These are phyloP conservation scores for Puya raimondii DNA, from an alignment of 176 grass and related monocot species.

Conservation along the genomic window DNA sequence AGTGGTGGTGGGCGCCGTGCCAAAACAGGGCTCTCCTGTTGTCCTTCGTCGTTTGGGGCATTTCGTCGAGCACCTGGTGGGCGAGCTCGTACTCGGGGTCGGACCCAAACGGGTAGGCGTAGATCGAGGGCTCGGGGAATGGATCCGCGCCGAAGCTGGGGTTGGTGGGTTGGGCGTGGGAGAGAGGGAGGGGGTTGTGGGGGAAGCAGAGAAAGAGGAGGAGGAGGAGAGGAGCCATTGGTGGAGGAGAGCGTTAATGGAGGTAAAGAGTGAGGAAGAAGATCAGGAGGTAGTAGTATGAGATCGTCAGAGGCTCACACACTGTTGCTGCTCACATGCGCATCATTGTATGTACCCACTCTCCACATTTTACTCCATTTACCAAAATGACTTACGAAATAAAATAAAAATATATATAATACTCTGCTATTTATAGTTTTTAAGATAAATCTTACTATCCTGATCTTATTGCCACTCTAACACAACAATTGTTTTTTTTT, in stretches of 20 bases:
- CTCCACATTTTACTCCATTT: no score
- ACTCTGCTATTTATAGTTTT: no score
- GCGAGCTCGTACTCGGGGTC: not conserved
- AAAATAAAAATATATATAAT: no score
- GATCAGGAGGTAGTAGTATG: not conserved
- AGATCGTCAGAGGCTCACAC: not conserved
- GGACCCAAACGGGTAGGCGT: not conserved
- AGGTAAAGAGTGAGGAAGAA: not conserved
- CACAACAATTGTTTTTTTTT: no score
- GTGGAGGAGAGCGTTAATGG: not conserved
- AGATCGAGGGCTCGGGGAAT: no score
- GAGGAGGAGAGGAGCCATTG: not conserved
- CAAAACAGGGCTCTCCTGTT: slow-evolving; percentile 13
- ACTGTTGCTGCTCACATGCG: not conserved
- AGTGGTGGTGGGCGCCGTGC: slow-evolving; percentile 3
- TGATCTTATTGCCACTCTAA: no score
- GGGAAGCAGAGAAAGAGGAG: not conserved
- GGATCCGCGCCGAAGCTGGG: not conserved
- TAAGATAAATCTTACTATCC: no score
- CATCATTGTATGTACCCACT: no score
- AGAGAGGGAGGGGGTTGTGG: not conserved
- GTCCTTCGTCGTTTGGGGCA: not conserved
- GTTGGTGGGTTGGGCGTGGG: not conserved
- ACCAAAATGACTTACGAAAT: no score
- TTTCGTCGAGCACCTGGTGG: not conserved